Conservation (phyloP, 2,329 filamentous ascomycete species). For the Ophiosphaerella narmari region DNA sequence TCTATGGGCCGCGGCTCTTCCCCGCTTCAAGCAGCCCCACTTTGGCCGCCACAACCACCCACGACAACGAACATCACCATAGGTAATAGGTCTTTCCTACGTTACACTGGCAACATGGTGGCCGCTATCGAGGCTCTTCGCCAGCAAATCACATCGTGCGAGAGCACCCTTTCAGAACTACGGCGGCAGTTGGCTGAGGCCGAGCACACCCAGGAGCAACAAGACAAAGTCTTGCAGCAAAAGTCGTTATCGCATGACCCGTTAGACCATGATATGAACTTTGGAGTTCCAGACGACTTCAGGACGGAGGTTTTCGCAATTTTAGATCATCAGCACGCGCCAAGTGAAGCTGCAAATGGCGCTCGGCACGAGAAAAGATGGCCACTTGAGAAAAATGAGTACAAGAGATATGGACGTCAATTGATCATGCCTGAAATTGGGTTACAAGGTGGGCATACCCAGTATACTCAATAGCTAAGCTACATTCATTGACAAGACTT, state of each 20-base stretch:
- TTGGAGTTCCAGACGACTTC: conserved; percentile 50
- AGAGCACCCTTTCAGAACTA: conserved; percentile 48
- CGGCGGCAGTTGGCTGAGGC: conserved; percentile 50
- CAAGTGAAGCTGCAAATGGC: conserved; percentile 6
- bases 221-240: conserved; percentile 24
- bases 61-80: conserved; percentile 3
- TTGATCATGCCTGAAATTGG: conserved; percentile 86
- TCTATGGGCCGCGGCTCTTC: too few species aligned
- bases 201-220: conserved; percentile 41
- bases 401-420: conserved; percentile 85
- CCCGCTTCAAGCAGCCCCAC: not conserved
- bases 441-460: conserved; percentile 63
- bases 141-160: conserved; percentile 50
- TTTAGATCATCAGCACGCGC: conserved; percentile 25
- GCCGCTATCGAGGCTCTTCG: conserved; percentile 46
- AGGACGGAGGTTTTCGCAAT: conserved; percentile 49
- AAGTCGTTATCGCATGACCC: conserved; percentile 28
- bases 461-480: not conserved
- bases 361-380: conserved; percentile 50
- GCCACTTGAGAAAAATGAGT: conserved; percentile 74
- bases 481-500: not conserved
- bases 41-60: not conserved
- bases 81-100: not conserved
- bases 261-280: conserved; percentile 44
- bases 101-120: conserved; percentile 9